Evolutionary conservation across 2,329 filamentous ascomycete species (phyloP).

Genomic region (Colletotrichum noveboracense): DNA sequence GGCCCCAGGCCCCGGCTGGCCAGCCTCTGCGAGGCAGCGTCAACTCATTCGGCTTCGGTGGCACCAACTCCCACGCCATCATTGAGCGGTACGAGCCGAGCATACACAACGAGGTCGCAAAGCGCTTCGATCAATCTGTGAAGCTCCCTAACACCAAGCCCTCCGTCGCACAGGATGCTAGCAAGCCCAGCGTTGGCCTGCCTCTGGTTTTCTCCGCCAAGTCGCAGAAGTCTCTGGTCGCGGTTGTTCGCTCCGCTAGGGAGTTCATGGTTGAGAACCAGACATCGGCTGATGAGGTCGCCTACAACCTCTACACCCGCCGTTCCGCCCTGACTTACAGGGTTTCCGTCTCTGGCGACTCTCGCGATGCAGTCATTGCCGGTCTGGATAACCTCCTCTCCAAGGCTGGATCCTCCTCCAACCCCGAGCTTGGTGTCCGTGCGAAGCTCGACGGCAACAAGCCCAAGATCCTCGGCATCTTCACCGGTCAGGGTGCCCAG

Average conservation of each 20-base stretch:
- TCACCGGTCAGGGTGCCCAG: constrained; percentile 40
- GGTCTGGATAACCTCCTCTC: constrained; percentile 2
- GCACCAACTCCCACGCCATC: constrained; percentile 26
- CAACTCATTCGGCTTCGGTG: constrained; percentile 27
- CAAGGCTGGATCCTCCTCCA: constrained; percentile 4
- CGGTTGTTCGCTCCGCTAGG: neutral
- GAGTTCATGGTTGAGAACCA: constrained; percentile 1
- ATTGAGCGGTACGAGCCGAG: constrained; percentile 21
- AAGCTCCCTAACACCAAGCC: neutral
- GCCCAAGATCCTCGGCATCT: constrained; percentile 29
- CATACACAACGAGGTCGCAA: constrained; percentile 14
- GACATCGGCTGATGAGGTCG: constrained; percentile 1
- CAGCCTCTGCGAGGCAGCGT: constrained; percentile 26
- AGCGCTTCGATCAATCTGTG: neutral
- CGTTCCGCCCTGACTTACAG: constrained; percentile 17
- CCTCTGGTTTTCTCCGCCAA: constrained; percentile 17
- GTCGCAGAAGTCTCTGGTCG: constrained; percentile 17
- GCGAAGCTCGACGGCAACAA: constrained; percentile 13
- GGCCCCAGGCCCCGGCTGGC: constrained; percentile 25
- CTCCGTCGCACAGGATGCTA: neutral
- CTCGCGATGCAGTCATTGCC: neutral
- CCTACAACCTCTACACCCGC: constrained; percentile 6
- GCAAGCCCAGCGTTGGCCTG: neutral
- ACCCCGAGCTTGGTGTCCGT: constrained; percentile 13
- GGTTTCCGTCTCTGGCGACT: neutral